These are phyloP conservation scores for Blastocystis sp. DNA, from an alignment of 352 stramenopile species.

Conservation along the genomic window DNA sequence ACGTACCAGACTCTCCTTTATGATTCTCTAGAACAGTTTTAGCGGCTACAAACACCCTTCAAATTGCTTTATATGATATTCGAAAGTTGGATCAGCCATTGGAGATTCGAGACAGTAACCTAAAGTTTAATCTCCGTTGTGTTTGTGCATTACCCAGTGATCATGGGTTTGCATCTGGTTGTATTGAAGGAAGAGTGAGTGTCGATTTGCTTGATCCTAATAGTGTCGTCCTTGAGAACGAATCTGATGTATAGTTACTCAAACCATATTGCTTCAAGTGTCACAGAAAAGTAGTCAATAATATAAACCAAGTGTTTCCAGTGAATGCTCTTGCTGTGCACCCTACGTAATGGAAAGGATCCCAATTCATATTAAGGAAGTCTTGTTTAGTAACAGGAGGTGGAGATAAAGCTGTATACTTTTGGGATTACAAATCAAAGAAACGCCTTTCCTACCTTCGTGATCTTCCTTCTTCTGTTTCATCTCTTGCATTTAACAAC, in stretches of 20 bases:
- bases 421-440: conserved; percentile 79
- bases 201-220: conserved; percentile 73
- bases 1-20: neutral
- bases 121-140: conserved; percentile 77
- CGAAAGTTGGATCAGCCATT: conserved; percentile 70
- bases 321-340: conserved; percentile 77
- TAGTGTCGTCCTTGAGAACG: neutral
- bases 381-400: conserved; percentile 76
- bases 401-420: conserved; percentile 73
- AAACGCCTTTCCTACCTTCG: conserved; percentile 75
- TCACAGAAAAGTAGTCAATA: conserved; percentile 74
- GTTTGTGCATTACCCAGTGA: conserved; percentile 70
- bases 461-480: conserved; percentile 66
- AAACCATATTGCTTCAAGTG: conserved; percentile 78
- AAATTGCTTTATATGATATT: conserved; percentile 73
- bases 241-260: neutral
- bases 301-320: conserved; percentile 71
- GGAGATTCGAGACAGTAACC: conserved; percentile 71
- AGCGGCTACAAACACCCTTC: conserved; percentile 69
- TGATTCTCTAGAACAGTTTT: conserved; percentile 56
- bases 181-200: conserved; percentile 75
- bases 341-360: conserved; percentile 65
- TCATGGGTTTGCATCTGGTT: conserved; percentile 70
- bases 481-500: conserved; percentile 76
- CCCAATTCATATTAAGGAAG: conserved; percentile 14